phyloP scores from a whole-genome alignment of 345 rosid species.

The Linum trigynum region DNA sequence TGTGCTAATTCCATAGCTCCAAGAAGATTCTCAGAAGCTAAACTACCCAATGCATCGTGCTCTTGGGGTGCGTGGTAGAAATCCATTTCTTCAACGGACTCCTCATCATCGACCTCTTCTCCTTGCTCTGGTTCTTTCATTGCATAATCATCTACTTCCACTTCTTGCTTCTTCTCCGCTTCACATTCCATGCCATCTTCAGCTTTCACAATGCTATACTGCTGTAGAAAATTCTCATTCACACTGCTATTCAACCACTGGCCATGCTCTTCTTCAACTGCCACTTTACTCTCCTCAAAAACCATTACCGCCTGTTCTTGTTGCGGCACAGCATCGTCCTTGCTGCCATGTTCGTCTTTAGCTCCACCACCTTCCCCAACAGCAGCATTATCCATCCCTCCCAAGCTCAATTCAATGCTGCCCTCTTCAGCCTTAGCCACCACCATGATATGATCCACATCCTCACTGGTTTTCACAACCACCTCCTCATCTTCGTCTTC shows the following conservation, averaged over 20 bases:
- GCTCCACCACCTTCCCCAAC: constrained; percentile 16
- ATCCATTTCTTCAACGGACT: constrained; percentile 29
- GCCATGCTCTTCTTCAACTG: constrained; percentile 21
- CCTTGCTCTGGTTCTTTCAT: constrained; percentile 20
- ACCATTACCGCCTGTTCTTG: constrained; percentile 27
- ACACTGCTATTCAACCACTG: constrained; percentile 30
- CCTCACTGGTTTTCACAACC: constrained; percentile 28
- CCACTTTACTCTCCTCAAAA: constrained; percentile 38
- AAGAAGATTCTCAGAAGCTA: constrained; percentile 48
- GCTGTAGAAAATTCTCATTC: constrained; percentile 37
- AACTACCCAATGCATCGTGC: constrained; percentile 32
- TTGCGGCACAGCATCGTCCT: constrained; percentile 6
- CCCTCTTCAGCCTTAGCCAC: constrained; percentile 45
- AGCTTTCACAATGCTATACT: constrained; percentile 26
- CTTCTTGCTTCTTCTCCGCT: constrained; percentile 18
- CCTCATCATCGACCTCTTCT: constrained; percentile 29
- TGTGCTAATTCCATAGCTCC: constrained; percentile 50
- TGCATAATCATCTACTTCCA: constrained; percentile 28
- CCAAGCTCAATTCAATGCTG: constrained; percentile 53
- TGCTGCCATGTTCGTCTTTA: constrained; percentile 4
- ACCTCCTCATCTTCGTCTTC: constrained; percentile 19
- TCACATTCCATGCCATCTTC: constrained; percentile 10
- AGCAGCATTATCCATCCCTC: constrained; percentile 36
- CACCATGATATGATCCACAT: constrained; percentile 13
- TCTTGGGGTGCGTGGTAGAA: constrained; percentile 39